These are phyloP conservation scores for Vitrella brassicaformis DNA, from an alignment of 73 alveolate genomes.

Conservation along the genomic window DNA sequence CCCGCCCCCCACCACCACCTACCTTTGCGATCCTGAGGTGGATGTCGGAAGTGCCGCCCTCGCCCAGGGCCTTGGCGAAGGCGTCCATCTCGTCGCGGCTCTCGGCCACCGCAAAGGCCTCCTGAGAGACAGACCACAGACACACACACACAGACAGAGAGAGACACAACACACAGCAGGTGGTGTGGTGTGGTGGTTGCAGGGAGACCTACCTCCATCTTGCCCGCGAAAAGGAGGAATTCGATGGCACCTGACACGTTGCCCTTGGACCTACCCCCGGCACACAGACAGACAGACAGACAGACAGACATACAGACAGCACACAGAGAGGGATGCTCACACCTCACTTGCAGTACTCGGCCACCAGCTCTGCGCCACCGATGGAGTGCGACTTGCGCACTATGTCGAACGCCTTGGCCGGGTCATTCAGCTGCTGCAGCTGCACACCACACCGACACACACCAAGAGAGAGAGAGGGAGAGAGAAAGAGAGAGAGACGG, in stretches of 20 bases:
- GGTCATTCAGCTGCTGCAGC: background rate
- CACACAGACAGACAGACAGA: too few relatives aligned
- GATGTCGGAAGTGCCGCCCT: too few relatives aligned
- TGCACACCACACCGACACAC: background rate
- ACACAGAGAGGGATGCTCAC: too few relatives aligned
- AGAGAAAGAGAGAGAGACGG: background rate
- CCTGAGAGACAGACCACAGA: background rate
- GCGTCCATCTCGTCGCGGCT: conserved; percentile 21
- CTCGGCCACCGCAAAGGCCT: conserved; percentile 26
- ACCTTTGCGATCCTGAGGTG: too few relatives aligned
- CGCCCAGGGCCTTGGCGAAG: conserved; percentile 2
- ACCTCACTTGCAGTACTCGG: conserved; percentile 1
- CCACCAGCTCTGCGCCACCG: conserved; percentile 17
- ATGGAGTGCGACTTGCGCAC: conserved; percentile 20
- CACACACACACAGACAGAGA: background rate
- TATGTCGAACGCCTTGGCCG: conserved; percentile 7
- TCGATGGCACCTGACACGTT: conserved; percentile 28
- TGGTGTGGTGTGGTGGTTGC: too few relatives aligned
- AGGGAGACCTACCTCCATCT: too few relatives aligned
- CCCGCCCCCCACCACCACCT: too few relatives aligned
- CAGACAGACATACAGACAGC: too few relatives aligned
- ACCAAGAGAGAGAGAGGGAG: background rate
- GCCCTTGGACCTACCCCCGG: too few relatives aligned
- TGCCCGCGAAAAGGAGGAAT: conserved; percentile 19
- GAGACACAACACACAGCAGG: background rate